Conservation (phyloP, 441 rosid genomes). For the Erysimum cheiri region DNA sequence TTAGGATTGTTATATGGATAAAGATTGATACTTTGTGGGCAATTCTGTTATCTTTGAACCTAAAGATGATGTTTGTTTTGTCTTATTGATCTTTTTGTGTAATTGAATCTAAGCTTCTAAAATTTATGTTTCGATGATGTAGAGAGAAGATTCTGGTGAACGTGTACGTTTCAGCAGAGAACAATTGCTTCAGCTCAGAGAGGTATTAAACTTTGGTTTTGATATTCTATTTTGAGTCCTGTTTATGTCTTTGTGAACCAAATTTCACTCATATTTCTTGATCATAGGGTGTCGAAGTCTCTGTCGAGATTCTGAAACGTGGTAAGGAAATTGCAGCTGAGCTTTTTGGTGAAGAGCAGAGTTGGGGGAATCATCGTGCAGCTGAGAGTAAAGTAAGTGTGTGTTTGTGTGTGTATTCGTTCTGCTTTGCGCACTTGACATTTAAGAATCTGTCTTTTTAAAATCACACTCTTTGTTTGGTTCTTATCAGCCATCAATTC, state of each 20-base stretch:
- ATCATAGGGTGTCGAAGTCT: constrained; percentile 52
- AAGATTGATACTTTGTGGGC: not conserved
- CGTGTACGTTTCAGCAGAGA: constrained; percentile 54
- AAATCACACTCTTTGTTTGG: not conserved
- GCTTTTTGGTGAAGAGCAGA: constrained; percentile 75
- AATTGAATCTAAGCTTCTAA: not conserved
- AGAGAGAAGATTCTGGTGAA: constrained; percentile 54
- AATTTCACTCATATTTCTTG: constrained; percentile 7
- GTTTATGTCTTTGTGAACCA: not conserved
- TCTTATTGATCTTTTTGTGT: not conserved
- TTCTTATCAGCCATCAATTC: constrained; percentile 50
- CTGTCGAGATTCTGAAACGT: constrained; percentile 68
- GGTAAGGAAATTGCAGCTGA: constrained; percentile 70
- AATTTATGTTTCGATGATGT: constrained; percentile 11
- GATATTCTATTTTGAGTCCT: not conserved
- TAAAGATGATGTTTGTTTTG: too few species aligned
- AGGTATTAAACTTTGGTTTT: constrained; percentile 35
- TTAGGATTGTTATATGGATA: constrained; percentile 4
- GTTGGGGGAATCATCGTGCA: constrained; percentile 53
- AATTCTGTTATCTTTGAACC: too few species aligned
- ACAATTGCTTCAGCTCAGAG: constrained; percentile 49
- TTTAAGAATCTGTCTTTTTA: not conserved
- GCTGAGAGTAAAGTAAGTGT: constrained; percentile 68
- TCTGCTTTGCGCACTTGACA: too few species aligned
- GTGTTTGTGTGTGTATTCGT: not conserved